Conservation (phyloP, 176 grass and related monocot genomes). For the Rhynchospora tenuis region DNA sequence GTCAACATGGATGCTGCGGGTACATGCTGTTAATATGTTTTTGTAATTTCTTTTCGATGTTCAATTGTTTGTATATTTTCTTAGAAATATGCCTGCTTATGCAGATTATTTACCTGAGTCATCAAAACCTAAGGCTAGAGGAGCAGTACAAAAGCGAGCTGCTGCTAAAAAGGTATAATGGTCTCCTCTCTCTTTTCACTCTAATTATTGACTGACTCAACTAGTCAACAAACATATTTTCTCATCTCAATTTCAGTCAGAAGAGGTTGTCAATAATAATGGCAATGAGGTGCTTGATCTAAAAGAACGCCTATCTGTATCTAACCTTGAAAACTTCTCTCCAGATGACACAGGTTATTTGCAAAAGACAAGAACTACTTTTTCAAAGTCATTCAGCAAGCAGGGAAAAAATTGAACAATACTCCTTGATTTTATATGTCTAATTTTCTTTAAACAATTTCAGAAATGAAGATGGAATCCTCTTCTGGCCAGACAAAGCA, state of each 20-base stretch:
- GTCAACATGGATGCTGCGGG: neutral
- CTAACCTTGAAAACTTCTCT: constrained; percentile 22
- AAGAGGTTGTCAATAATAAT: constrained; percentile 19
- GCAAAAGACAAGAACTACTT: neutral
- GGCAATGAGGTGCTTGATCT: constrained; percentile 29
- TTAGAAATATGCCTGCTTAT: neutral
- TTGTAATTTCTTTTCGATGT: neutral
- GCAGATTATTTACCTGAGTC: constrained; percentile 13
- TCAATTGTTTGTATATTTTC: neutral
- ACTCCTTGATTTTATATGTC: neutral
- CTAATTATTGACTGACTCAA: too few species aligned
- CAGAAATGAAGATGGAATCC: constrained; percentile 27
- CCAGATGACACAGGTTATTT: neutral
- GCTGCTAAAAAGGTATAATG: constrained; percentile 28
- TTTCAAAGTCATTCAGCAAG: constrained; percentile 33
- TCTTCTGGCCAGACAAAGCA: constrained; percentile 25
- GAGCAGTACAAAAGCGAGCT: constrained; percentile 29
- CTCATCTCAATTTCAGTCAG: constrained; percentile 17
- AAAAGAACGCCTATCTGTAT: constrained; percentile 37
- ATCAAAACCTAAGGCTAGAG: constrained; percentile 8
- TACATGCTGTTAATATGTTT: neutral
- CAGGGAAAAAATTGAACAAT: neutral
- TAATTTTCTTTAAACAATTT: constrained; percentile 25
- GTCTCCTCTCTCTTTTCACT: neutral
- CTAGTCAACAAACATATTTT: neutral